phyloP scores from a whole-genome alignment of 1,139 yeast species.

The Yamadazyma blattariae region DNA sequence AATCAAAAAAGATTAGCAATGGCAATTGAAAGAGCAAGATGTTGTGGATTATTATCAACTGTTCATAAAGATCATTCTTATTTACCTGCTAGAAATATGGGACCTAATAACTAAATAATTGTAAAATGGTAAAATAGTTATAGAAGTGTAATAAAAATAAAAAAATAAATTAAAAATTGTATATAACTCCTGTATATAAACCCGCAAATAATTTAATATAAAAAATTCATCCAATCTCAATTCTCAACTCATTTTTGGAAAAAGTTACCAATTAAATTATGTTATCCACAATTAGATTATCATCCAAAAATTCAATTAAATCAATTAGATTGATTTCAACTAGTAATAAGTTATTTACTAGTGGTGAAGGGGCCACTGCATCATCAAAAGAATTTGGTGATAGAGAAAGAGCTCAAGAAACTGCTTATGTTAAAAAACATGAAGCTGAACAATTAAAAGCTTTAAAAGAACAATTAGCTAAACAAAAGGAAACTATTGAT shows the following conservation, averaged over 20 bases:
- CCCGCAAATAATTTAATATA: background rate
- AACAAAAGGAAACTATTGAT: slow-evolving; percentile 44
- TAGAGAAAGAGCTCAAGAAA: slow-evolving; percentile 46
- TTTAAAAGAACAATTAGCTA: slow-evolving; percentile 43
- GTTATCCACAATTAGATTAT: slow-evolving; percentile 22
- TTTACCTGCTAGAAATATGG: slow-evolving; percentile 35
- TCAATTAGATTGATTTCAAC: slow-evolving; percentile 28
- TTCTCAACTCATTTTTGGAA: too few species aligned
- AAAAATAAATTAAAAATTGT: too few species aligned
- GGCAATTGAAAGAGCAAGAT: slow-evolving; percentile 69
- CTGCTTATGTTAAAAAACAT: slow-evolving; percentile 43
- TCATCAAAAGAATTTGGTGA: slow-evolving; percentile 35
- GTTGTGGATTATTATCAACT: slow-evolving; percentile 62
- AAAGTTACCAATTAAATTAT: slow-evolving; percentile 12
- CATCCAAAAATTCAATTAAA: background rate
- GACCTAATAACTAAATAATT: too few species aligned
- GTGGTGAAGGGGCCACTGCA: slow-evolving; percentile 23
- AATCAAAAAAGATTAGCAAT: slow-evolving; percentile 65
- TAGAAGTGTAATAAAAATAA: too few species aligned
- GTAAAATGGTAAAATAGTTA: too few species aligned
- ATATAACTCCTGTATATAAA: slow-evolving; percentile 3
- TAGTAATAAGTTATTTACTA: slow-evolving; percentile 27
- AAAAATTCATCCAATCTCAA: too few species aligned
- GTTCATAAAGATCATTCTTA: slow-evolving; percentile 53
- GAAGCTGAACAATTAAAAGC: slow-evolving; percentile 49